Evolutionary conservation across 768 basidiomycete genomes (phyloP).

Genomic region (Mycena polygramma): DNA sequence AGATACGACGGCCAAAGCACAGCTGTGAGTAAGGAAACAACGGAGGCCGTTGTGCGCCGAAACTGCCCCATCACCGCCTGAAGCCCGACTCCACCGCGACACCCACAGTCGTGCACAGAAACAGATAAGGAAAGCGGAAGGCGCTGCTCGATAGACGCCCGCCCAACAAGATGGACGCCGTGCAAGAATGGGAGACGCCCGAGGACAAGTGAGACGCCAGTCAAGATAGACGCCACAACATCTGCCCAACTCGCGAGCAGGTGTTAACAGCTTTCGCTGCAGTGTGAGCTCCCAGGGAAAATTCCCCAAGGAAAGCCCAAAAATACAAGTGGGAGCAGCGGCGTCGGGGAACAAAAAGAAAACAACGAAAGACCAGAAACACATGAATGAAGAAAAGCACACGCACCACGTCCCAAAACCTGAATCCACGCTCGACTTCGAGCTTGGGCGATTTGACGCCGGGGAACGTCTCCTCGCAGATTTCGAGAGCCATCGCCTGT

Average conservation of each 20-base stretch:
- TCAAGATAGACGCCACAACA: no score
- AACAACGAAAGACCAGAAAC: conserved; percentile 27
- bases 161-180: no score
- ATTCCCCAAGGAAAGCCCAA: no score
- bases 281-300: no score
- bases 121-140: neutral
- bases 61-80: neutral
- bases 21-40: neutral
- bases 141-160: neutral
- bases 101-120: conserved; percentile 2
- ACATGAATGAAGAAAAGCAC: conserved; percentile 27
- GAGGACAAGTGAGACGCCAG: no score
- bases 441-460: conserved; percentile 88
- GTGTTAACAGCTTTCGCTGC: no score
- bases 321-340: no score
- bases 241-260: no score
- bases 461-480: conserved; percentile 95
- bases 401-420: conserved; percentile 98
- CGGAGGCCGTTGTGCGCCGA: neutral
- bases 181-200: no score
- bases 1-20: neutral
- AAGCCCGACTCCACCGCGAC: neutral
- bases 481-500: conserved; percentile 81
- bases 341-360: conserved; percentile 9
- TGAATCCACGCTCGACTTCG: conserved; percentile 96